Evolutionary conservation across 1,284 basidiomycete genomes (phyloP).

Genomic region (Peniophora sp.): DNA sequence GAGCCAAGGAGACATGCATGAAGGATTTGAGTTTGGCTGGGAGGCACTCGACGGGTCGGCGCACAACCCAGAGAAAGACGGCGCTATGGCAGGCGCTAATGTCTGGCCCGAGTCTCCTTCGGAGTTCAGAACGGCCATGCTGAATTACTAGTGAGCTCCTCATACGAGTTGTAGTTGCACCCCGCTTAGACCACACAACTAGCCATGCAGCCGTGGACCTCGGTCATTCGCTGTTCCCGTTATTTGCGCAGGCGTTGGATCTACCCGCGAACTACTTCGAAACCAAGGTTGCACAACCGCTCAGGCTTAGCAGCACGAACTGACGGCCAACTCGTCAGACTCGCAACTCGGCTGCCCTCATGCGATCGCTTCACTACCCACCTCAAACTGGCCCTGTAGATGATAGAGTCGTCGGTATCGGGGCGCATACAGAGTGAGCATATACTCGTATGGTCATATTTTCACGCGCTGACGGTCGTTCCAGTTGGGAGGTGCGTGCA

Average conservation of each 20-base stretch:
- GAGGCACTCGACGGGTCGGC: conserved; percentile 30
- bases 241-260: conserved; percentile 78
- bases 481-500: not conserved
- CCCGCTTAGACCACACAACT: not conserved
- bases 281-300: conserved; percentile 54
- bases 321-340: conserved; percentile 28
- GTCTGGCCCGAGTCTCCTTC: conserved; percentile 50
- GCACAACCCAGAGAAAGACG: conserved; percentile 24
- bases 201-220: conserved; percentile 58
- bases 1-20: conserved; percentile 74
- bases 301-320: too few relatives aligned
- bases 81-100: conserved; percentile 51
- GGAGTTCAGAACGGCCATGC: conserved; percentile 41
- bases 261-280: conserved; percentile 72
- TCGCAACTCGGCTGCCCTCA: conserved; percentile 61
- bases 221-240: conserved; percentile 68
- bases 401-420: conserved; percentile 72
- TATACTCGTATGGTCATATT: not conserved
- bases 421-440: conserved; percentile 65
- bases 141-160: conserved; percentile 57
- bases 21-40: conserved; percentile 80
- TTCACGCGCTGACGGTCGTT: not conserved
- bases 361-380: conserved; percentile 80
- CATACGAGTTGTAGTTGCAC: not conserved
- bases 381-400: conserved; percentile 56